Percentiles rank a stretch among this genome's conserved stretches.
phyloP scores from a whole-genome alignment of 345 rosid genomes.

The Brassica rapa region DNA sequence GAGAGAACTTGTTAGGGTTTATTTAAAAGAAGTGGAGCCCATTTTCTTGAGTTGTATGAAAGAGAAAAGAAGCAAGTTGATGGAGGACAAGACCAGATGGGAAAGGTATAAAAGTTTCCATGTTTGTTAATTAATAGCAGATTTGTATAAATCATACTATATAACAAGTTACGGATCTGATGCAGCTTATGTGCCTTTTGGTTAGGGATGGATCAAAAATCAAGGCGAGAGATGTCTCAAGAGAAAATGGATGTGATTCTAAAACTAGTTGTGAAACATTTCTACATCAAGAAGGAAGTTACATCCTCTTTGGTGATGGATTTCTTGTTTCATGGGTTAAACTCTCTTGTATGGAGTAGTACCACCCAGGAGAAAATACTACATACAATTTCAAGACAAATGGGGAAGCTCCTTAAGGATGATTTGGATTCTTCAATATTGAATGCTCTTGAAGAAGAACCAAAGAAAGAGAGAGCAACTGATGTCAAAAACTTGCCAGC shows the following conservation, averaged over 20 bases:
- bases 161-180: conserved; percentile 1
- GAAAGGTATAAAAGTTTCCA: conserved; percentile 52
- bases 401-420: conserved; percentile 77
- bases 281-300: conserved; percentile 82
- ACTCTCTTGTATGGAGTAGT: conserved; percentile 16
- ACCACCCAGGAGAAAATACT: background rate
- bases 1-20: conserved; percentile 88
- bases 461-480: conserved; percentile 53
- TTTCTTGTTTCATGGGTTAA: conserved; percentile 85
- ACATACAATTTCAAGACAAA: background rate
- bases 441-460: conserved; percentile 87
- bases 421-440: conserved; percentile 91
- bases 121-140: background rate
- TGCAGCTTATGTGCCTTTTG: conserved; percentile 86
- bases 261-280: conserved; percentile 80
- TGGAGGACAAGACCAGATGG: conserved; percentile 85
- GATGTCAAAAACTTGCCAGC: conserved; percentile 67
- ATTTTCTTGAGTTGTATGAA: conserved; percentile 55
- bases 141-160: background rate
- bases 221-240: conserved; percentile 70
- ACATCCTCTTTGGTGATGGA: conserved; percentile 90
- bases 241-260: conserved; percentile 80
- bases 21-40: conserved; percentile 31
- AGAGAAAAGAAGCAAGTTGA: conserved; percentile 74
- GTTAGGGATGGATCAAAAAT: conserved; percentile 72